A percentile compares a stretch with the other conserved stretches of the same genome.
Conservation (phyloP, 2,329 filamentous ascomycete genomes). For the Xylariaceae sp. region DNA sequence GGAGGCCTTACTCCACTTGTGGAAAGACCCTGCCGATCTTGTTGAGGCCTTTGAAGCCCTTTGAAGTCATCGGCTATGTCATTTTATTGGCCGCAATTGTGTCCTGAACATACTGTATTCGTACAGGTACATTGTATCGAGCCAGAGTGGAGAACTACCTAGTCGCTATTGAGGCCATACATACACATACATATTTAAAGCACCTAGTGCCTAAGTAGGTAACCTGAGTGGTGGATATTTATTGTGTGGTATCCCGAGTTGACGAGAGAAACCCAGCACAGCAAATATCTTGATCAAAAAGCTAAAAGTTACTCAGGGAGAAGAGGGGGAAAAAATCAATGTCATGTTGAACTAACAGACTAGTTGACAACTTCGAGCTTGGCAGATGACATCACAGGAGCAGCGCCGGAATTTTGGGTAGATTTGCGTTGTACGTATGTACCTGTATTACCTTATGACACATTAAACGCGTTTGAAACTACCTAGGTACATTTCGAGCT, state of each 20-base stretch:
- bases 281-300: background rate
- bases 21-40: conserved; percentile 41
- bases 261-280: background rate
- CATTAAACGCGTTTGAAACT: too few species aligned
- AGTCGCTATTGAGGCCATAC: background rate
- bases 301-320: background rate
- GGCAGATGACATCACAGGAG: background rate
- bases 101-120: background rate
- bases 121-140: conserved; percentile 7
- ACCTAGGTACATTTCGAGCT: too few species aligned
- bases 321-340: too few species aligned
- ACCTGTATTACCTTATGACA: too few species aligned
- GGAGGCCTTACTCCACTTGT: conserved; percentile 11
- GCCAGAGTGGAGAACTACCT: conserved; percentile 12
- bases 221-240: too few species aligned
- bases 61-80: conserved; percentile 40
- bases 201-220: too few species aligned
- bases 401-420: background rate
- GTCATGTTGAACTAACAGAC: too few species aligned
- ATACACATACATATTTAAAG: background rate
- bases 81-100: conserved; percentile 32
- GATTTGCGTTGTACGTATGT: too few species aligned
- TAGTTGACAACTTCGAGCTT: background rate
- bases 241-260: background rate
- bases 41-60: conserved; percentile 11